Base-by-base conservation (phyloP, 768 basidiomycete genomes). In the Crassisporium funariophilum region DNA sequence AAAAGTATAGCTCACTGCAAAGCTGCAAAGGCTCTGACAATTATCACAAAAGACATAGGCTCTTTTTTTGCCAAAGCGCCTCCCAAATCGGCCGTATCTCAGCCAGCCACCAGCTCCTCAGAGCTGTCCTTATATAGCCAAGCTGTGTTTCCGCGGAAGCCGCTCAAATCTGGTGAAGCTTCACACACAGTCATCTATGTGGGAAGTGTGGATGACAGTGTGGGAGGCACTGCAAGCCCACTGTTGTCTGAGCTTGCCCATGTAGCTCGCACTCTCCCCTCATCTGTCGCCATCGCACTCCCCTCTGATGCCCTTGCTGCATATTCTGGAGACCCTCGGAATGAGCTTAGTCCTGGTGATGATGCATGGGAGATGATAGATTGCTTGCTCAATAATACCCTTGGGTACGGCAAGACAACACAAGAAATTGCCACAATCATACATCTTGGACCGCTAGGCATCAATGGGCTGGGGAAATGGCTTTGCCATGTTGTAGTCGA, bases 381-480 rank as follows among this genome's bases (percentile, higher is more conserved):
- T 39, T 15, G 19, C 16, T 31, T 42, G 13, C 24, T 50, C 27
- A 44, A 50, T 31, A 8, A 21, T 3, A 22, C 40, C 12, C 15
- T 50, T 21, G 44, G 44, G 6, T 50, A 38, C 35, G 38, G 39
- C 10, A 17, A 17, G 17, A 46, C 43, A 17, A 13, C 38, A 2
- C 36, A 27, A 23, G 15, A 35, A 4, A 16, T 50, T 13, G 16
- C 35, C n/a, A 13, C 42, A n/a, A 9, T 46, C 3, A 50, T 50
- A 25, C 17, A 31, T 9, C 23, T 27, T 12, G 48, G 47, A 12
- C 25, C 19, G 15, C 37, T 41, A 25, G 52, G 52, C 22, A 46
- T 54, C 35, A 38, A 46, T 24, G 52, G 47, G n/a, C 2, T 54
- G 5, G 41, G 24, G 20, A 6, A 21, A 2, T 54, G 44, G 35